Conservation (phyloP, 805 yeast genomes). For the Candida broadrunensis region DNA sequence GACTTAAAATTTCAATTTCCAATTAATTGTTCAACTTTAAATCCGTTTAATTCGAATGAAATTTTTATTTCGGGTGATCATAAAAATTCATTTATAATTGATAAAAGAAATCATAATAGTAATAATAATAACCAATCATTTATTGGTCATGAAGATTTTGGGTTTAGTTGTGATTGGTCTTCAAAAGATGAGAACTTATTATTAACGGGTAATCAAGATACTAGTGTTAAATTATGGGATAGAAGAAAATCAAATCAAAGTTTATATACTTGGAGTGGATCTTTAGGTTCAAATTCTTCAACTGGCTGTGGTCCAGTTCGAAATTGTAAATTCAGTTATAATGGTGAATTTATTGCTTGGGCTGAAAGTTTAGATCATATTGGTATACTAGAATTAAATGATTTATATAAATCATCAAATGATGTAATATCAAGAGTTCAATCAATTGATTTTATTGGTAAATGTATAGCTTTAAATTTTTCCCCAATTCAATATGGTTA, state of each 20-base stretch:
- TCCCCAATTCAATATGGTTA: conserved; percentile 38
- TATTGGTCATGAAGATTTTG: conserved; percentile 52
- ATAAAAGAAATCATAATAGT: conserved; percentile 27
- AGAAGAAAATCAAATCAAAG: conserved; percentile 29
- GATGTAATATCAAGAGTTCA: conserved; percentile 30
- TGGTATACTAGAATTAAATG: conserved; percentile 43
- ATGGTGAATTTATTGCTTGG: conserved; percentile 47
- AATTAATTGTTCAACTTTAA: conserved; percentile 46
- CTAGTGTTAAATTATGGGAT: conserved; percentile 54
- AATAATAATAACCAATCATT: not conserved
- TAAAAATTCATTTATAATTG: conserved; percentile 41
- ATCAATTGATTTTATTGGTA: conserved; percentile 54
- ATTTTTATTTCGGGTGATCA: conserved; percentile 52
- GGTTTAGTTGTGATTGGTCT: conserved; percentile 62
- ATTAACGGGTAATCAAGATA: conserved; percentile 62
- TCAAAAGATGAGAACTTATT: conserved; percentile 36
- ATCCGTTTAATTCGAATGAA: conserved; percentile 36
- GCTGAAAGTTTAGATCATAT: conserved; percentile 61
- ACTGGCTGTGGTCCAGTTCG: conserved; percentile 48
- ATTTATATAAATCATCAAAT: conserved; percentile 14
- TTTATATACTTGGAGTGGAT: conserved; percentile 33
- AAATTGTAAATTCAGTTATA: conserved; percentile 47
- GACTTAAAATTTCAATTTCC: conserved; percentile 40
- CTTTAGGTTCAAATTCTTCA: conserved; percentile 20
- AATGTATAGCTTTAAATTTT: conserved; percentile 54